phyloP scores from a whole-genome alignment of 768 basidiomycete species.

The Boletus rubescentipes region DNA sequence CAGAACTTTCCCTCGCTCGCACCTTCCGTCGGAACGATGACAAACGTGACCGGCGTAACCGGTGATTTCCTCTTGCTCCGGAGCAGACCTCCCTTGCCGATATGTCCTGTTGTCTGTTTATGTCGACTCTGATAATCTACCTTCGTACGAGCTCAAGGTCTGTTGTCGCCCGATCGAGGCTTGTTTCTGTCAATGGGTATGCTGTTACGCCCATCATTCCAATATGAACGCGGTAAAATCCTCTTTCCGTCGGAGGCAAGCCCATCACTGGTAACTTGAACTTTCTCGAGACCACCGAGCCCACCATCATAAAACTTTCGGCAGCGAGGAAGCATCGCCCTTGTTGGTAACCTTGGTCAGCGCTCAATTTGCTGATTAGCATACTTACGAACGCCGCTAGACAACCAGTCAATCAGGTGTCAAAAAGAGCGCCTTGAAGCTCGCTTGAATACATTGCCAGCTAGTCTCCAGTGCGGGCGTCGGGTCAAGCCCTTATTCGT shows the following conservation, averaged over 20 bases:
- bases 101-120: background rate
- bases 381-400: background rate
- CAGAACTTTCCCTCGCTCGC: background rate
- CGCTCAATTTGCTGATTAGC: background rate
- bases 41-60: background rate
- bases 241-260: conserved; percentile 2
- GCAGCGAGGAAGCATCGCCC: background rate
- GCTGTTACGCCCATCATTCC: background rate
- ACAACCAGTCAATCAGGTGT: background rate
- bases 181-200: background rate
- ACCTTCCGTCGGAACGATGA: conserved; percentile 19
- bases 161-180: conserved; percentile 1
- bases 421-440: background rate
- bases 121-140: background rate
- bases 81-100: background rate
- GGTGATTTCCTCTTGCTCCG: background rate
- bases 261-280: background rate
- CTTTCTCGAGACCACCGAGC: background rate
- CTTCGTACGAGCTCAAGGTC: background rate
- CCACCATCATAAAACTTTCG: background rate
- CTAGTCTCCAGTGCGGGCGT: background rate
- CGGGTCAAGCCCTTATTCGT: background rate
- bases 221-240: background rate
- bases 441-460: conserved; percentile 1
- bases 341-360: background rate